Base-by-base conservation (phyloP, 768 basidiomycete species). In the Leucosporidium scottii region DNA sequence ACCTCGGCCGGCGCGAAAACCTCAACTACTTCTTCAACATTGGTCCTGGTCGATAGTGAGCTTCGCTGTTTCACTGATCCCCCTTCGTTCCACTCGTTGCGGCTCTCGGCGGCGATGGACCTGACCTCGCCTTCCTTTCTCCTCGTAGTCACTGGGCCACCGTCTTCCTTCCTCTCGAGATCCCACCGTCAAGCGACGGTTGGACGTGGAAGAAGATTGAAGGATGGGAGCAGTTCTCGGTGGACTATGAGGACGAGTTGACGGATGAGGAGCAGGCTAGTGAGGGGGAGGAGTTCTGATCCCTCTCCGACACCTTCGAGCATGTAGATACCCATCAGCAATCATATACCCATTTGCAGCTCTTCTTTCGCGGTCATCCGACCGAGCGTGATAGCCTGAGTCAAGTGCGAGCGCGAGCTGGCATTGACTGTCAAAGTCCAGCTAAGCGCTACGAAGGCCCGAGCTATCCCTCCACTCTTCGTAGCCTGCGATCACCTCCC, bases 21-120 rank as follows among this genome's bases (percentile, higher is more conserved):
- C 79, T 97, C 15, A 78, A 83, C 69, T 77, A 91, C 25, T 96
- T 94, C 75, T 94, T 98, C 80, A 97, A 97, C 74, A 74, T 94
- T 36, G 89, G 88, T 15, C 80, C 81, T 25, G 81, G 83, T 15
- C 87, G 89, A 80, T 91, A 93, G 91, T 94, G 78, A 73, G 91
- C 85, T 18, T 2, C 10, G 13, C 8, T 30, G n/a, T 47, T 51
- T 7, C 23, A 3, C 10, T 13, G 3, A 44, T 34, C 39, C 2
- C 39, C 13, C 50, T 17, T 51, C n/a, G n/a, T 28, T 21, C 44
- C n/a, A n/a, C n/a, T 12, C 44, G n/a, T 1, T n/a, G 39, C 23
- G 39, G 25, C 50, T 20, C 44, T 17, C 3, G 5, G 7, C 25
- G n/a, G 25, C 15, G 25, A 54, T 10, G 53, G 15, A 4, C 28